Conservation (phyloP, 805 yeast genomes). For the Candida koratica region DNA sequence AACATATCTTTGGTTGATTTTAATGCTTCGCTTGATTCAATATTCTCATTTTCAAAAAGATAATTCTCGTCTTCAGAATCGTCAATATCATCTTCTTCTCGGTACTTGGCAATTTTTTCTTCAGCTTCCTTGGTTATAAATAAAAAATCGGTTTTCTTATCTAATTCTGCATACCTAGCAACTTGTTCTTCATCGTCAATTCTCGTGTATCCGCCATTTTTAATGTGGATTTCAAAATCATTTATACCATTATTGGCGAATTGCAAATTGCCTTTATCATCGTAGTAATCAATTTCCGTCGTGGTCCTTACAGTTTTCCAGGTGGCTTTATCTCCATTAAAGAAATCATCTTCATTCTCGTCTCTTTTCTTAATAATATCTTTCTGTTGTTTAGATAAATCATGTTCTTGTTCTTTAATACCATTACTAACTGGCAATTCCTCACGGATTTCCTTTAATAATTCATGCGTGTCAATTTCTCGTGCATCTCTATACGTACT, state of each 20-base stretch:
- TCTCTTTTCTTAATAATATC: slow-evolving; percentile 10
- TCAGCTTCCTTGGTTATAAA: slow-evolving; percentile 30
- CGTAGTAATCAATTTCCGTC: slow-evolving; percentile 72
- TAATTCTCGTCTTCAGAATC: slow-evolving; percentile 17
- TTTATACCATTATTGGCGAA: slow-evolving; percentile 25
- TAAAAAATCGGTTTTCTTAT: slow-evolving; percentile 50
- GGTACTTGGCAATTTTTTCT: slow-evolving; percentile 23
- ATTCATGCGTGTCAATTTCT: not conserved
- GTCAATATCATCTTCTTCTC: slow-evolving; percentile 18
- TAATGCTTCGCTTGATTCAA: slow-evolving; percentile 60
- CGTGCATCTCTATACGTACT: slow-evolving; percentile 6
- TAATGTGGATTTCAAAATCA: slow-evolving; percentile 26
- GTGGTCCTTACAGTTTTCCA: slow-evolving; percentile 91
- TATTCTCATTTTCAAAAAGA: slow-evolving; percentile 32
- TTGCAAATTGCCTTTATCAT: slow-evolving; percentile 69
- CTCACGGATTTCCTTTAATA: slow-evolving; percentile 3
- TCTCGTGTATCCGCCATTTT: slow-evolving; percentile 75
- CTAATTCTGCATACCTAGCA: slow-evolving; percentile 54
- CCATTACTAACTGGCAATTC: no score
- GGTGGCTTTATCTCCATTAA: slow-evolving; percentile 36
- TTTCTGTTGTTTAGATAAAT: slow-evolving; percentile 1
- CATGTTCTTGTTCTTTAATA: no score
- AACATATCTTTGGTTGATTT: slow-evolving; percentile 77
- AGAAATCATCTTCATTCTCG: slow-evolving; percentile 27
- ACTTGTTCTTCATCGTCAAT: slow-evolving; percentile 86